Evolutionary conservation across 345 rosid genomes (phyloP).

Genomic region (thale cress (Arabidopsis thaliana)): DNA sequence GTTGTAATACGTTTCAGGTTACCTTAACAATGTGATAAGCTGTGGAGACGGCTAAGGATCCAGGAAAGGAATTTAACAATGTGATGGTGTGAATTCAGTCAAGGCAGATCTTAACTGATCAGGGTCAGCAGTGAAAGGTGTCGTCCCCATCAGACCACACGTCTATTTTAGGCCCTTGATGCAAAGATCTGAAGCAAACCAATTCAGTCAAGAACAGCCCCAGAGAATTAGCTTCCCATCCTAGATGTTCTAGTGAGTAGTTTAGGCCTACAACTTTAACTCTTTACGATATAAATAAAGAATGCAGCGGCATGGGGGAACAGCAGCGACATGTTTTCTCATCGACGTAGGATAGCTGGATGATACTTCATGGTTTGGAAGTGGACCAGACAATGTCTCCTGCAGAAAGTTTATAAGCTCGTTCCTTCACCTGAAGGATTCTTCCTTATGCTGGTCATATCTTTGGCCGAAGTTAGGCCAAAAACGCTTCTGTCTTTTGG

Average conservation of each 20-base stretch:
- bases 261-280: background rate
- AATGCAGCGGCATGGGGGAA: slow-evolving; percentile 85
- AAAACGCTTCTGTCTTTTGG: slow-evolving; percentile 89
- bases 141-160: slow-evolving; percentile 93
- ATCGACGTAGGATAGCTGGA: slow-evolving; percentile 64
- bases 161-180: slow-evolving; percentile 92
- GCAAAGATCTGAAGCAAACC: slow-evolving; percentile 78
- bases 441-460: slow-evolving; percentile 63
- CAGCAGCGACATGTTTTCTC: slow-evolving; percentile 86
- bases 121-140: slow-evolving; percentile 87
- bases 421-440: slow-evolving; percentile 83
- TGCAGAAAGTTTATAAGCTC: slow-evolving; percentile 80
- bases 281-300: slow-evolving; percentile 20
- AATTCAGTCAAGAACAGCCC: slow-evolving; percentile 4
- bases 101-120: slow-evolving; percentile 69
- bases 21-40: no score
- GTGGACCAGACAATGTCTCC: slow-evolving; percentile 59
- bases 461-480: slow-evolving; percentile 83
- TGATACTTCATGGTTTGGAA: slow-evolving; percentile 61
- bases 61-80: no score
- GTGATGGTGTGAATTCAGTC: slow-evolving; percentile 8
- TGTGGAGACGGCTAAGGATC: no score
- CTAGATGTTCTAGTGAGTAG: slow-evolving; percentile 17
- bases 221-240: slow-evolving; percentile 4
- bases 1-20: no score